Conservation (phyloP, 331 rosid genomes). For the Prunus yedoensis region DNA sequence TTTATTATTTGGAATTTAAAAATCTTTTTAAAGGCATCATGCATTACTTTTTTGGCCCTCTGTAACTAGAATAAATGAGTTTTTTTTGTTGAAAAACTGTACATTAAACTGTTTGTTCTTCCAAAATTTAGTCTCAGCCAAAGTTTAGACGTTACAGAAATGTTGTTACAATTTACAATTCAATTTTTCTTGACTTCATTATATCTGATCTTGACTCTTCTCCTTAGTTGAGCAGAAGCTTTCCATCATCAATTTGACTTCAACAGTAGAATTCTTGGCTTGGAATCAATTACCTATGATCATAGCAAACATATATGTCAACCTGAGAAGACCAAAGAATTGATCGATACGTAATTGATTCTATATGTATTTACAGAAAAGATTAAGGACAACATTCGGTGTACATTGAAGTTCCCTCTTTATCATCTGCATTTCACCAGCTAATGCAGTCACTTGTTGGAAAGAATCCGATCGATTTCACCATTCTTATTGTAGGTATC, state of each 20-base stretch:
- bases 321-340: background rate
- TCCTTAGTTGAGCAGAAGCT: background rate
- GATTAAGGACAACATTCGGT: constrained; percentile 11
- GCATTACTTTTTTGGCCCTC: too few species aligned
- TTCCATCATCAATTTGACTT: background rate
- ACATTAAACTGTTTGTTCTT: too few species aligned
- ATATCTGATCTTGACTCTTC: too few species aligned
- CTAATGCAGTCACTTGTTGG: constrained; percentile 39
- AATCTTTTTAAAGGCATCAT: too few species aligned
- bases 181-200: too few species aligned
- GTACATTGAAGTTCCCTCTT: constrained; percentile 16
- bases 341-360: background rate
- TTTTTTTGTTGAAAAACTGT: too few species aligned
- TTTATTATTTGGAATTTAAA: too few species aligned
- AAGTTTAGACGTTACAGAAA: too few species aligned
- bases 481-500: constrained; percentile 83
- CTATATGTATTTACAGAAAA: background rate
- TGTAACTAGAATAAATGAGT: too few species aligned
- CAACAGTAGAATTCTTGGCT: background rate
- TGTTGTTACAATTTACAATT: too few species aligned
- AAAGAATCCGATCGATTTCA: constrained; percentile 70
- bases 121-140: too few species aligned
- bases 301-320: background rate
- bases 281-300: background rate
- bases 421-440: constrained; percentile 13